Conservation (phyloP, 2,329 filamentous ascomycete species). For the Pseudogymnoascus destructans region DNA sequence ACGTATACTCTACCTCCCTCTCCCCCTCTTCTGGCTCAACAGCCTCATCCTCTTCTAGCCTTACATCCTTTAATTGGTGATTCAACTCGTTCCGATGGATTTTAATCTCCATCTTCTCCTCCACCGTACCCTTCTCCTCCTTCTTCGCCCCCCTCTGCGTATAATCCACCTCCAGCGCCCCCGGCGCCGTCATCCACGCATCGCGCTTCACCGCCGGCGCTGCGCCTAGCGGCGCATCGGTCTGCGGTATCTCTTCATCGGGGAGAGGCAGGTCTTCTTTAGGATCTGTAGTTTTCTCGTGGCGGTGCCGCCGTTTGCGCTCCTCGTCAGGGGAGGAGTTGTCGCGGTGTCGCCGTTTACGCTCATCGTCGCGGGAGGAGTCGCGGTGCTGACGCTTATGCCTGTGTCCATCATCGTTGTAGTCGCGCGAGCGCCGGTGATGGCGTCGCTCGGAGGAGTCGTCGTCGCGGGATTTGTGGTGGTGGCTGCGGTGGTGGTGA, state of each 20-base stretch:
- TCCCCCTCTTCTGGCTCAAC: constrained; percentile 36
- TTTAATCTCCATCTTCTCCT: constrained; percentile 25
- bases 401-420: constrained; percentile 32
- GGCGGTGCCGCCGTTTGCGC: constrained; percentile 18
- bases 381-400: constrained; percentile 28
- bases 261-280: constrained; percentile 39
- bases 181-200: constrained; percentile 88
- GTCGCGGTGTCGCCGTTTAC: constrained; percentile 18
- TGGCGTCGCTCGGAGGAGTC: constrained; percentile 30
- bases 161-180: constrained; percentile 73
- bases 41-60: constrained; percentile 43
- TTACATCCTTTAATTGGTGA: constrained; percentile 48
- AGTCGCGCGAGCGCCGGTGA: constrained; percentile 25
- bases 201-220: constrained; percentile 48
- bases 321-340: constrained; percentile 16
- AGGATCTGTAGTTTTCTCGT: constrained; percentile 33
- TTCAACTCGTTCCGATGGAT: constrained; percentile 77
- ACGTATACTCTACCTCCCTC: constrained; percentile 62
- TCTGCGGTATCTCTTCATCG: constrained; percentile 34
- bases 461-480: constrained; percentile 42
- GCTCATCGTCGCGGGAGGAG: constrained; percentile 27
- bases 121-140: constrained; percentile 33
- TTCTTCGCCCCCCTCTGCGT: constrained; percentile 47
- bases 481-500: constrained; percentile 23
- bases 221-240: constrained; percentile 20